Base-by-base conservation (phyloP, 768 basidiomycete genomes). In the Serendipita sp. region DNA sequence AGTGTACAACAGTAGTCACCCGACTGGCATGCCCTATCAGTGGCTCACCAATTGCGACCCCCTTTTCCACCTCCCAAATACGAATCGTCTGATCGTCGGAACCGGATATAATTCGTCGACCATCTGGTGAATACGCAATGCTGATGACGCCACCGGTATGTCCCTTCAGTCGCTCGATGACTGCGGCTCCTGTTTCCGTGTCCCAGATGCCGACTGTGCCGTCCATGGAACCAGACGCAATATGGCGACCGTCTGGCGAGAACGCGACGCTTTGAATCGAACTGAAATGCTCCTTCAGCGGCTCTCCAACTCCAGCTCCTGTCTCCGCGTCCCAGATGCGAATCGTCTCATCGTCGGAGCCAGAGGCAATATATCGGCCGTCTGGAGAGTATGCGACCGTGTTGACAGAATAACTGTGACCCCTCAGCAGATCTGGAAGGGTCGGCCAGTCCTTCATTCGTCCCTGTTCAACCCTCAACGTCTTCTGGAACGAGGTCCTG, bases 151-250 rank as follows among this genome's bases (percentile, higher is more conserved):
- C 2, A 26, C 22, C 28, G 3, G 24, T 42, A 31, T 65, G 64
- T 33, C 64, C 64, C 3, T 17, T 30, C 7, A 63, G 14, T 22
- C 63, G 63, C 22, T 50, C 43, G 72, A 75, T 24, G n/a, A n/a
- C n/a, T n/a, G n/a, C n/a, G n/a, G n/a, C n/a, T n/a, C n/a, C n/a
- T n/a, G n/a, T n/a, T n/a, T 67, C 50, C 60, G 74, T 70, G 66
- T 77, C 75, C 77, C 77, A 78, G 1, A 78, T 71, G 41, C 76
- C 70, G 44, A 78, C 72, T 66, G 75, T 72, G 24, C 73, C 73
- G 66, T 78, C 77, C 22, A 75, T 67, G 34, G 71, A 72, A 2
- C 75, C 75, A 14, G 76, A 76, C 42, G 73, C 74, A 34, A 78
- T 70, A 56, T n/a, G n/a, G n/a, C n/a, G n/a, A n/a, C n/a, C n/a